A percentile compares a stretch with the other conserved stretches of the same genome.
Evolutionary conservation across 1,284 basidiomycete species (phyloP).

Genomic region (Austroboletus olivaceoglutinosus): DNA sequence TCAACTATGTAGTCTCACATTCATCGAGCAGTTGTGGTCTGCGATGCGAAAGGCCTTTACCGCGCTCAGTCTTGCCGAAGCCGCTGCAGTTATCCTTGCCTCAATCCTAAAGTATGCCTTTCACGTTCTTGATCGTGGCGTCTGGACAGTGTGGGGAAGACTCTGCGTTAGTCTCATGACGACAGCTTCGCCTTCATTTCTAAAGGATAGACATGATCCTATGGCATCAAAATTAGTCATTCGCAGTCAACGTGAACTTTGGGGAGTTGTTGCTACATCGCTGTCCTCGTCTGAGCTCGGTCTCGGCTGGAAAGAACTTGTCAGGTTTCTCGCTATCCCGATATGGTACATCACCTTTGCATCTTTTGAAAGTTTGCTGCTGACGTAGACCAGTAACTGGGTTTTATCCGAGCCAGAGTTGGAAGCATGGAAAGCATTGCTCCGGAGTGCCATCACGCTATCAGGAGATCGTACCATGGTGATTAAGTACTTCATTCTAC

Average conservation of each 20-base stretch:
- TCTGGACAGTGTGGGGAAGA: constrained; percentile 44
- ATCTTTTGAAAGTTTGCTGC: not conserved
- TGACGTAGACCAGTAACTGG: constrained; percentile 39
- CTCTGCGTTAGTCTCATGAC: constrained; percentile 46
- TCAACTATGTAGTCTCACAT: constrained; percentile 37
- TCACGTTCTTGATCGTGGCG: constrained; percentile 34
- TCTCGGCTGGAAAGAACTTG: constrained; percentile 38
- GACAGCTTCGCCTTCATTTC: constrained; percentile 24
- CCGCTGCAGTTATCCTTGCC: constrained; percentile 44
- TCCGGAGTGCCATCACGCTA: constrained; percentile 29
- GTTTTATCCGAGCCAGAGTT: constrained; percentile 38
- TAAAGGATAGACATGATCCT: constrained; percentile 12
- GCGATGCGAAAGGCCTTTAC: constrained; percentile 48
- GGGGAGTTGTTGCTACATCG: constrained; percentile 31
- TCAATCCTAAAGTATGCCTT: constrained; percentile 42
- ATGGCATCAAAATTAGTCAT: constrained; percentile 17
- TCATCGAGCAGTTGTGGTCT: constrained; percentile 47
- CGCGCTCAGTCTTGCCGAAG: constrained; percentile 35
- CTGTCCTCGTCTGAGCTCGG: constrained; percentile 11
- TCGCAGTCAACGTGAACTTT: constrained; percentile 30
- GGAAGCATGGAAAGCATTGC: constrained; percentile 37
- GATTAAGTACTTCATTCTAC: constrained; percentile 22
- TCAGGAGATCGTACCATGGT: constrained; percentile 20
- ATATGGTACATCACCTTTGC: constrained; percentile 38
- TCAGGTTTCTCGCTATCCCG: constrained; percentile 46